Evolutionary conservation across 2,329 filamentous ascomycete species (phyloP), one percentile per base, ranked within the genome.

Genomic region (Cephalotrichum gorgonifer): DNA sequence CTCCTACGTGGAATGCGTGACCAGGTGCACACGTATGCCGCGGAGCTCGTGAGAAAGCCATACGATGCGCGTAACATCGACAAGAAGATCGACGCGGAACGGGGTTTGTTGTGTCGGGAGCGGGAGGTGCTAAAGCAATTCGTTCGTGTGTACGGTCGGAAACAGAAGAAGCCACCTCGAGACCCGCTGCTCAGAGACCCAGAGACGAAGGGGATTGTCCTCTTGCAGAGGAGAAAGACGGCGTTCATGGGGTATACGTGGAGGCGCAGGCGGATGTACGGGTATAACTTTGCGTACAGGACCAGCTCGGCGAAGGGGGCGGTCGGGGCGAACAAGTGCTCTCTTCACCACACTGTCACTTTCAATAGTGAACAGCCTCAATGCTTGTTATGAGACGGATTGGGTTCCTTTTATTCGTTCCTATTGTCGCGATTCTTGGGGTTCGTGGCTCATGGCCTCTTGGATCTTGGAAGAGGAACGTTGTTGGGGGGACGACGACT

Each of bases 191-290:
- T 97, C 26, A 75, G 91, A 41, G 91, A 97, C 63, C 75, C 74
- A 25, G 66, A 71, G 8, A 76, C 84, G 6, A 83, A 80, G 38
- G 74, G 73, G 38, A 71, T 74, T 15, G 88, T 85, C n/a, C 70
- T 97, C 64, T 81, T 87, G 55, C 75, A 93, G 54, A 78, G 93
- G 51, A 95, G 91, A 66, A 78, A 76, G 61, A 85, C 79, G 25
- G 89, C 88, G 0, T 97, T 97, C 64, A 66, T 94, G 53, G 91
- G 91, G 1, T 98, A 98, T 62, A 88, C 86, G 2, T 97, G 93
- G 73, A 78, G 81, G 12, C 45, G 53, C 9, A 43, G 53, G 30
- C 50, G 53, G 20, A 48, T 48, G 27, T 53, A 54, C 46, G 48
- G 52, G 38, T 53, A 53, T 28, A 46, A 51, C 27, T 38, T 52